Evolutionary conservation across 139 green algal genomes (phyloP).

Genomic region (Tetraselmis striata): DNA sequence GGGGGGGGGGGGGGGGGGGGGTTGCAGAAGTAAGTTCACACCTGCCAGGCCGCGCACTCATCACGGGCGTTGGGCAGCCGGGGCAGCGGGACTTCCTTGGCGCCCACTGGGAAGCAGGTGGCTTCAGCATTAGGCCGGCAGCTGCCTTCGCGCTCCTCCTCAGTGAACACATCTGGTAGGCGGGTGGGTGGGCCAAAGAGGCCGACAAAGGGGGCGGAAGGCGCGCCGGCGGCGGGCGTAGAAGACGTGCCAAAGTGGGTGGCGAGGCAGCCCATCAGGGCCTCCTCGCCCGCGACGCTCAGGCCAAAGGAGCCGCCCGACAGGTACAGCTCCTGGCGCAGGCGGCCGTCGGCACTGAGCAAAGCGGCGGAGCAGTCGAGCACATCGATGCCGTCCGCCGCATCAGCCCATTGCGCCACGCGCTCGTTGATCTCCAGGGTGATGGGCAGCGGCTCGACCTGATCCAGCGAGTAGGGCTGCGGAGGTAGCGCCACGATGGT

Average conservation of each 20-base stretch:
- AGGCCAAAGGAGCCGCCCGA: neutral
- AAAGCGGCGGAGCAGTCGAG: neutral
- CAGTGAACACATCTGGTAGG: neutral
- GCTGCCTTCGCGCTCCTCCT: neutral
- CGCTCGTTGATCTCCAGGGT: neutral
- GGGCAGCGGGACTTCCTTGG: neutral
- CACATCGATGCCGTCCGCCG: neutral
- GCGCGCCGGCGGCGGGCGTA: neutral
- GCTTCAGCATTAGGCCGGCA: neutral
- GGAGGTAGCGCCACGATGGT: neutral
- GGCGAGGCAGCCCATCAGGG: neutral
- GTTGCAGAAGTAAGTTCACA: too few relatives aligned
- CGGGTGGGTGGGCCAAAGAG: neutral
- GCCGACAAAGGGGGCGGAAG: neutral
- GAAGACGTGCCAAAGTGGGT: neutral
- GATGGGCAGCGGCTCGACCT: neutral
- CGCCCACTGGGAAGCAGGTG: neutral
- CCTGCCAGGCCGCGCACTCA: neutral
- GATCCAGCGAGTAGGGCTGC: neutral
- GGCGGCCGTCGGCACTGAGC: neutral
- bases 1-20: too few relatives aligned
- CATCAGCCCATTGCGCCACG: neutral
- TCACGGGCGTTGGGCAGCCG: neutral
- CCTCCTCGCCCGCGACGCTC: neutral
- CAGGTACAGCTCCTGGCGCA: neutral